These are phyloP conservation scores for Aspergillus calidoustus DNA, from an alignment of 2,329 filamentous ascomycete genomes.

Conservation along the genomic window DNA sequence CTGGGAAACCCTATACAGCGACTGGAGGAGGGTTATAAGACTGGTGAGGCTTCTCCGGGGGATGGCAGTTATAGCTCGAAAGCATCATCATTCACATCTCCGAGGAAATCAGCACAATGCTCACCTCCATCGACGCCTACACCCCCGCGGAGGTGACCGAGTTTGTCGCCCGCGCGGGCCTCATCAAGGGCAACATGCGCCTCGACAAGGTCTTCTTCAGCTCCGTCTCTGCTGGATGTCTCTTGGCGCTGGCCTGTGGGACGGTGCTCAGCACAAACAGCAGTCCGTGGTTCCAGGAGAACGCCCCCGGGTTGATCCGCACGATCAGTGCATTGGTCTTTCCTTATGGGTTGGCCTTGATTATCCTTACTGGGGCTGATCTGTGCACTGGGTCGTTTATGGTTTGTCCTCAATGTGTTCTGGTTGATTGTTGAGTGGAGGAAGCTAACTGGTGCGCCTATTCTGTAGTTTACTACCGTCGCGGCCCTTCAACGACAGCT, in stretches of 20 bases:
- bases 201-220: slow-evolving; percentile 59
- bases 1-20: background rate
- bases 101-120: slow-evolving; percentile 10
- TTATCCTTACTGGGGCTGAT: slow-evolving; percentile 55
- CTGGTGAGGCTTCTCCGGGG: background rate
- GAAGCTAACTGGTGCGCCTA: background rate
- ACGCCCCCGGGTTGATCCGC: slow-evolving; percentile 54
- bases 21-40: background rate
- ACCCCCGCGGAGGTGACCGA: slow-evolving; percentile 57
- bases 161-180: slow-evolving; percentile 55
- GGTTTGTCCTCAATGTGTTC: slow-evolving; percentile 28
- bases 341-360: slow-evolving; percentile 56
- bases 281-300: slow-evolving; percentile 54
- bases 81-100: background rate
- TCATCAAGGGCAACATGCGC: slow-evolving; percentile 58
- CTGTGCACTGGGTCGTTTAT: slow-evolving; percentile 55
- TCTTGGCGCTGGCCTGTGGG: slow-evolving; percentile 58
- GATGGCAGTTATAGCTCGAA: too few relatives aligned
- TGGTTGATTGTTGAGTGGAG: background rate
- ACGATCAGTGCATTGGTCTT: slow-evolving; percentile 54
- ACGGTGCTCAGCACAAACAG: slow-evolving; percentile 52
- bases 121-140: slow-evolving; percentile 44
- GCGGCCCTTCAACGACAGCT: slow-evolving; percentile 50
- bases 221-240: slow-evolving; percentile 56
- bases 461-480: slow-evolving; percentile 47